Conservation (phyloP, 2,329 filamentous ascomycete genomes). For the Sclerotinia nivalis region DNA sequence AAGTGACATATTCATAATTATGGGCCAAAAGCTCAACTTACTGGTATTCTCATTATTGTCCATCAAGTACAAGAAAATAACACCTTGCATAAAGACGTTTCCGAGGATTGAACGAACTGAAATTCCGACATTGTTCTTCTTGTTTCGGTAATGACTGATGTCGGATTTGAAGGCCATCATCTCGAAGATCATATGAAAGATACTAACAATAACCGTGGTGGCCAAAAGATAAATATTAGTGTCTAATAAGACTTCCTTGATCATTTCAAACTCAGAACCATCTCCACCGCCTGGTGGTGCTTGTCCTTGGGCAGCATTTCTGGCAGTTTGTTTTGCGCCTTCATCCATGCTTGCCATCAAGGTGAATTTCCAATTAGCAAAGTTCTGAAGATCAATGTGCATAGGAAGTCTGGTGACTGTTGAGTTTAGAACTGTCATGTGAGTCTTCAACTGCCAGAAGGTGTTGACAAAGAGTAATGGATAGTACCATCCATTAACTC, state of each 20-base stretch:
- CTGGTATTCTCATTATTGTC: slow-evolving; percentile 96
- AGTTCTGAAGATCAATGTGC: slow-evolving; percentile 79
- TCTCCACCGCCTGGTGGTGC: slow-evolving; percentile 72
- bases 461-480: slow-evolving; percentile 91
- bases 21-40: slow-evolving; percentile 23
- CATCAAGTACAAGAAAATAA: slow-evolving; percentile 95
- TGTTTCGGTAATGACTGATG: slow-evolving; percentile 97
- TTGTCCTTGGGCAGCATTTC: slow-evolving; percentile 65
- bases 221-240: slow-evolving; percentile 89
- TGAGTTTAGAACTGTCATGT: slow-evolving; percentile 90
- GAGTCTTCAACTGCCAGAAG: slow-evolving; percentile 91
- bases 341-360: slow-evolving; percentile 82
- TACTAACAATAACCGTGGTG: slow-evolving; percentile 79
- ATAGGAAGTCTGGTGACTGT: slow-evolving; percentile 82
- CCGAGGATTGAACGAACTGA: slow-evolving; percentile 93
- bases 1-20: slow-evolving; percentile 3
- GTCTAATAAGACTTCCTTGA: slow-evolving; percentile 93
- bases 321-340: slow-evolving; percentile 79
- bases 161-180: slow-evolving; percentile 96
- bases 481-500: slow-evolving; percentile 91
- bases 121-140: slow-evolving; percentile 98
- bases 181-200: slow-evolving; percentile 93
- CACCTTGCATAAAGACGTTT: slow-evolving; percentile 94
- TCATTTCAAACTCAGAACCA: slow-evolving; percentile 91
- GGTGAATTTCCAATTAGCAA: slow-evolving; percentile 87